A percentile compares a stretch with the other conserved stretches of the same genome.
phyloP scores from a whole-genome alignment of 2,329 filamentous ascomycete species.

The Hymenotorrendiella dingleyae region DNA sequence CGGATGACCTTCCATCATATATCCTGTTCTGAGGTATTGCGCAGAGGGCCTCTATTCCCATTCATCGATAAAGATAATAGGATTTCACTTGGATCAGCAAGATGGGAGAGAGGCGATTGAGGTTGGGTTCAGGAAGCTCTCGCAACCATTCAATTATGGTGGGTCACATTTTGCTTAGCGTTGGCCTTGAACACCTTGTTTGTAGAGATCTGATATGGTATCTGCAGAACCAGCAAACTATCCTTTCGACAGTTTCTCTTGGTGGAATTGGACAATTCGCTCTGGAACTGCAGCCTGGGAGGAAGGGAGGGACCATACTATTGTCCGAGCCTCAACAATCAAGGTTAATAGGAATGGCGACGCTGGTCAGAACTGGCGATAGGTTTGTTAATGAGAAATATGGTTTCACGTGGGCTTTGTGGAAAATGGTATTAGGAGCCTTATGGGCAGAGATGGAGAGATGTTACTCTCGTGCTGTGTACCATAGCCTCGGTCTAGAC shows the following conservation, averaged over 20 bases:
- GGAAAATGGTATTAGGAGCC: neutral
- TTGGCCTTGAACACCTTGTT: slow-evolving; percentile 18
- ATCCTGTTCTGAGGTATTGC: slow-evolving; percentile 23
- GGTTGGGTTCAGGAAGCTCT: slow-evolving; percentile 22
- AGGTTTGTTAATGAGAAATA: slow-evolving; percentile 15
- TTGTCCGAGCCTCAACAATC: slow-evolving; percentile 19
- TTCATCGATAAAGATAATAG: slow-evolving; percentile 22
- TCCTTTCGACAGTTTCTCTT: slow-evolving; percentile 22
- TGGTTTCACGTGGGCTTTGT: slow-evolving; percentile 1
- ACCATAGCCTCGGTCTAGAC: neutral
- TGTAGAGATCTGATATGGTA: slow-evolving; percentile 24
- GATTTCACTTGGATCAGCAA: slow-evolving; percentile 22
- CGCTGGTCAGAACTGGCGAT: slow-evolving; percentile 27
- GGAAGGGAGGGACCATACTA: slow-evolving; percentile 30
- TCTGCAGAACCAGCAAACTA: slow-evolving; percentile 23
- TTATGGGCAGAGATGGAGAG: neutral
- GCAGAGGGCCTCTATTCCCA: slow-evolving; percentile 12
- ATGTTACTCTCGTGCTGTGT: neutral
- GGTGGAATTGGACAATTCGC: slow-evolving; percentile 24
- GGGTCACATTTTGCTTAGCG: slow-evolving; percentile 26
- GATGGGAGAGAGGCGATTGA: slow-evolving; percentile 13
- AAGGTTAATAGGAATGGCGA: slow-evolving; percentile 20
- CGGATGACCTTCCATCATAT: slow-evolving; percentile 17
- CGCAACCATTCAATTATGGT: slow-evolving; percentile 20
- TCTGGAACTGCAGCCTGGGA: slow-evolving; percentile 26